Percentiles rank a stretch among this genome's conserved stretches.
Evolutionary conservation across 73 alveolate genomes (phyloP).

Genomic region (Blepharisma stoltei): DNA sequence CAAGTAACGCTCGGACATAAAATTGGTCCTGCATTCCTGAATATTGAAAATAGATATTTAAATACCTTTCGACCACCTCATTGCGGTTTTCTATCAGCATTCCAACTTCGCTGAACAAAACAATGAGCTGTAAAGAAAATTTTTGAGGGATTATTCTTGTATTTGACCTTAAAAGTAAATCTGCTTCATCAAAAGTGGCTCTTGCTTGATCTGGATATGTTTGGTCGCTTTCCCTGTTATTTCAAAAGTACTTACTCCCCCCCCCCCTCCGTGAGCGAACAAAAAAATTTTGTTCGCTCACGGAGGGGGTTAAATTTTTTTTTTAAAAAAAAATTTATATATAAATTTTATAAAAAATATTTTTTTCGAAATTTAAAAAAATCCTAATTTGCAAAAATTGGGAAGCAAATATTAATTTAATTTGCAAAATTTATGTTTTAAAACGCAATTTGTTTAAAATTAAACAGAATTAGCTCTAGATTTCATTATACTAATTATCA

Average conservation of each 20-base stretch:
- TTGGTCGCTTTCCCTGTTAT: conserved; percentile 26
- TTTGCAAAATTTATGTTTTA: no score
- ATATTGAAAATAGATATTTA: conserved; percentile 80
- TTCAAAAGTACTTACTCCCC: conserved; percentile 9
- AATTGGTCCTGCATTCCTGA: conserved; percentile 84
- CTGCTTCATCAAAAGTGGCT: conserved; percentile 57
- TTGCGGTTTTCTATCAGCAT: conserved; percentile 69
- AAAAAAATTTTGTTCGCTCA: no score
- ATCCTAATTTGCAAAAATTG: no score
- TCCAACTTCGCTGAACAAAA: conserved; percentile 81
- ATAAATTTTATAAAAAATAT: no score
- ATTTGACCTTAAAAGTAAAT: conserved; percentile 40
- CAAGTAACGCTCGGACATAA: conserved; percentile 89
- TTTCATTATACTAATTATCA: no score
- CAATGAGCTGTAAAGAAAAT: conserved; percentile 54
- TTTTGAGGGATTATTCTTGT: conserved; percentile 43
- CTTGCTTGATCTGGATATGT: conserved; percentile 30
- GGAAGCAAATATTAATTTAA: no score
- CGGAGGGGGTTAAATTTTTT: no score
- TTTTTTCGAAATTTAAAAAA: no score
- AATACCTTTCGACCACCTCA: conserved; percentile 78
- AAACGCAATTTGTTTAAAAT: no score
- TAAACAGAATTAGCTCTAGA: no score
- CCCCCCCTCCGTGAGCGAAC: no score
- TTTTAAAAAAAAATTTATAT: no score